Conservation (phyloP, 805 yeast species). For the Ogataea populi-albae region DNA sequence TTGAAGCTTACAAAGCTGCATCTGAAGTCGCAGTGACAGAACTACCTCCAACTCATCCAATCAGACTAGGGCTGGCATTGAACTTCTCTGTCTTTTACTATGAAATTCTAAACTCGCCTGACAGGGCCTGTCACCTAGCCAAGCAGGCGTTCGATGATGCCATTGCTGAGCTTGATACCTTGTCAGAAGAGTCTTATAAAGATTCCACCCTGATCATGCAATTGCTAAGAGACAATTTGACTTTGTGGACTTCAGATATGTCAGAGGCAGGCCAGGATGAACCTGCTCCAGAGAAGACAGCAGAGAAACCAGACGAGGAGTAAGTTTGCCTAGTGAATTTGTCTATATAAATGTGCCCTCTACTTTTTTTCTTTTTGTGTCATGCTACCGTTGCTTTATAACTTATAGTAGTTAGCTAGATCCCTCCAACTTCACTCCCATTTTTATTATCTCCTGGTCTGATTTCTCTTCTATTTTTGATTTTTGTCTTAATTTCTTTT, state of each 20-base stretch:
- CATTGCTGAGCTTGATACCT: constrained; percentile 95
- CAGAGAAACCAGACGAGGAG: constrained; percentile 31
- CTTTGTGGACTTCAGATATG: constrained; percentile 96
- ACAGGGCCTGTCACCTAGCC: constrained; percentile 98
- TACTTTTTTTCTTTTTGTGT: constrained; percentile 11
- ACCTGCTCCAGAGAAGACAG: constrained; percentile 36
- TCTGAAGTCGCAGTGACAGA: constrained; percentile 96
- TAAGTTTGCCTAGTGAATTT: constrained; percentile 20
- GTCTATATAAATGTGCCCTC: constrained; percentile 24
- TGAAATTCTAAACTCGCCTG: constrained; percentile 97
- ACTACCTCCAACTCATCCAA: constrained; percentile 98
- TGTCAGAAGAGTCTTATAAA: constrained; percentile 97
- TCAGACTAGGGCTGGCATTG: constrained; percentile 95
- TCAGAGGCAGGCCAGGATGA: constrained; percentile 74
- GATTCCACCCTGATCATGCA: constrained; percentile 99
- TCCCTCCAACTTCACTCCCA: constrained; percentile 11
- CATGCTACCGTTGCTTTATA: constrained; percentile 23
- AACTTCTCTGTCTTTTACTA: constrained; percentile 98
- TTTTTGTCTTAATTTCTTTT: constrained; percentile 8
- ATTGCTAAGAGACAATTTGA: constrained; percentile 95
- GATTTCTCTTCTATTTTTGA: constrained; percentile 3
- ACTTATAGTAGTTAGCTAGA: constrained; percentile 23
- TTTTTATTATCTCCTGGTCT: constrained; percentile 9
- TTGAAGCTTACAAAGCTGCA: constrained; percentile 93
- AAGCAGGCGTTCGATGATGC: constrained; percentile 99